These are phyloP conservation scores for Kernera saxatilis DNA, from an alignment of 345 rosid species.

Conservation along the genomic window DNA sequence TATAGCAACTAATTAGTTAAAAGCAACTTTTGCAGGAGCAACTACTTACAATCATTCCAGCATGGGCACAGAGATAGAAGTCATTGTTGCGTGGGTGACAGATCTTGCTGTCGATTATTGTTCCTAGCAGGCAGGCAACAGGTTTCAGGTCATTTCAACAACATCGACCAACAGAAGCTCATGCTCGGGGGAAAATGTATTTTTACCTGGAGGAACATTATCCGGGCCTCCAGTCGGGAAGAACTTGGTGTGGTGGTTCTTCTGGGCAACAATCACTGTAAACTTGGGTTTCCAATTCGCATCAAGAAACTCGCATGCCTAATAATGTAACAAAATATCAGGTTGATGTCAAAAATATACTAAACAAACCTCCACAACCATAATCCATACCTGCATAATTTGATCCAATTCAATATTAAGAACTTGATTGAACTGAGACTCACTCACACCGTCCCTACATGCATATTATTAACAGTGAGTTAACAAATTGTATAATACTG, in stretches of 20 bases:
- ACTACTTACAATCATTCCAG: constrained; percentile 79
- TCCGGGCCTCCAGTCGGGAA: constrained; percentile 43
- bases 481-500: not conserved
- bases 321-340: not conserved
- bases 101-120: constrained; percentile 61
- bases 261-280: constrained; percentile 73
- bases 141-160: not conserved
- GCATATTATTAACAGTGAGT: not conserved
- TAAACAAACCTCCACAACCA: not conserved
- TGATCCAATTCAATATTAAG: constrained; percentile 78
- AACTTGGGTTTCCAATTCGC: constrained; percentile 66
- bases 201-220: not conserved
- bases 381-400: constrained; percentile 56
- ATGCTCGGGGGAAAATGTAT: not conserved
- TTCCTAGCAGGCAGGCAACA: constrained; percentile 37
- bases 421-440: constrained; percentile 86
- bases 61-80: constrained; percentile 89
- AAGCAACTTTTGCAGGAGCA: not conserved
- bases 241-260: constrained; percentile 86
- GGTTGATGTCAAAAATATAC: no score
- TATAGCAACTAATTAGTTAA: not conserved
- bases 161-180: not conserved
- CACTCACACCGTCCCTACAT: constrained; percentile 93
- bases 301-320: constrained; percentile 91
- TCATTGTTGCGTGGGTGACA: constrained; percentile 79